Percentiles rank a stretch among this genome's conserved stretches.
phyloP scores from a whole-genome alignment of 1,284 basidiomycete genomes.

The Cystobasidium sp. region DNA sequence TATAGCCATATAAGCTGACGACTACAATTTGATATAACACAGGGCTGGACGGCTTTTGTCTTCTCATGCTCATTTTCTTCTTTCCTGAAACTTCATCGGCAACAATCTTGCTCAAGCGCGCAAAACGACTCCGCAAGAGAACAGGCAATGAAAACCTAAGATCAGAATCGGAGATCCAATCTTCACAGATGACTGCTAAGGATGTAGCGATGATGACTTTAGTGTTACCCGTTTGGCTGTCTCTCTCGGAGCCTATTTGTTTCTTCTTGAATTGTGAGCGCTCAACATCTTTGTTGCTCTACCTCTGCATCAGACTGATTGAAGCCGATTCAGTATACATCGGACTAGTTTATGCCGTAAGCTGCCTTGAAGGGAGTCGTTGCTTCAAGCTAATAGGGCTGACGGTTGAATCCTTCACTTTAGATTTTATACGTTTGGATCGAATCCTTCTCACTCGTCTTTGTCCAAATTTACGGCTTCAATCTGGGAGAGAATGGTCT shows the following conservation, averaged over 20 bases:
- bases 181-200: conserved; percentile 35
- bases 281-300: no score
- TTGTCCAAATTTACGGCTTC: conserved; percentile 45
- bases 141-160: conserved; percentile 57
- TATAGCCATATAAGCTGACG: no score
- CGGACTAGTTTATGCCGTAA: conserved; percentile 38
- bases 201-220: conserved; percentile 42
- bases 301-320: neutral
- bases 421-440: conserved; percentile 42
- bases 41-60: conserved; percentile 54
- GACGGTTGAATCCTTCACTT: neutral
- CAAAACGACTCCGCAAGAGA: conserved; percentile 55
- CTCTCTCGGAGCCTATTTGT: conserved; percentile 41
- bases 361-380: neutral
- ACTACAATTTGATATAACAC: no score
- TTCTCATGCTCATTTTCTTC: conserved; percentile 53
- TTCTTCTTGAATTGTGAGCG: conserved; percentile 34
- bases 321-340: conserved; percentile 21
- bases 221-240: conserved; percentile 35
- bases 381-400: neutral
- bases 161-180: conserved; percentile 52
- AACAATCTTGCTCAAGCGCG: conserved; percentile 57
- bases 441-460: conserved; percentile 42
- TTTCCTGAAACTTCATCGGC: conserved; percentile 56
- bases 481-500: conserved; percentile 45